These are phyloP conservation scores for Cryptosporidium bovis DNA, from an alignment of 169 alveolate species.

Conservation along the genomic window DNA sequence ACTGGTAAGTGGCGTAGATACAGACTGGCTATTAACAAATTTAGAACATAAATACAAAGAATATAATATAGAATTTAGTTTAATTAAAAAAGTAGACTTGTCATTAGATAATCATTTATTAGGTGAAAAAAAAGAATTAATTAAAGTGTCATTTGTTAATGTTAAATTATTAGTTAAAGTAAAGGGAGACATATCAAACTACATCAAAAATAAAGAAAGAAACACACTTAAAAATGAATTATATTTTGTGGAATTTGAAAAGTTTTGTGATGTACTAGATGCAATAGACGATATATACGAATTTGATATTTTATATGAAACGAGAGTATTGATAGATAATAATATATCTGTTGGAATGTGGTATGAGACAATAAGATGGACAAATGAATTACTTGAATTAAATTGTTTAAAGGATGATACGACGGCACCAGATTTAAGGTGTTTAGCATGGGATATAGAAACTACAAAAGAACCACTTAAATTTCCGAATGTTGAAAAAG, in stretches of 20 bases:
- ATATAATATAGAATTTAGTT: constrained; percentile 77
- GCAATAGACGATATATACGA: constrained; percentile 92
- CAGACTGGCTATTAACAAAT: constrained; percentile 77
- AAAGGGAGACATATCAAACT: constrained; percentile 81
- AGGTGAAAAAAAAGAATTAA: constrained; percentile 85
- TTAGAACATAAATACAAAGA: constrained; percentile 81
- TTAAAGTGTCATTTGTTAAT: constrained; percentile 87
- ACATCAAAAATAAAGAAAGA: constrained; percentile 79
- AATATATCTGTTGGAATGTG: constrained; percentile 95
- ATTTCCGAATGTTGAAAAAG: constrained; percentile 97
- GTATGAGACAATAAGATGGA: constrained; percentile 88
- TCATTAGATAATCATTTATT: constrained; percentile 88
- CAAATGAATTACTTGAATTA: constrained; percentile 77
- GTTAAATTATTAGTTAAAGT: constrained; percentile 86
- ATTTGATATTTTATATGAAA: constrained; percentile 94
- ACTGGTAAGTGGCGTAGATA: constrained; percentile 76
- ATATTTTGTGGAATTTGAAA: constrained; percentile 76
- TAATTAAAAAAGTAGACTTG: constrained; percentile 87
- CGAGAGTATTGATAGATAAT: constrained; percentile 93
- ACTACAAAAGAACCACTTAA: constrained; percentile 96
- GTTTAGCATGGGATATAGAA: constrained; percentile 99
- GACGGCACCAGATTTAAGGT: constrained; percentile 89
- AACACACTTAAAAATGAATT: constrained; percentile 77
- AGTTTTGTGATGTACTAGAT: constrained; percentile 82
- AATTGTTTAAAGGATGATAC: constrained; percentile 79